Evolutionary conservation across 306 rosid genomes (phyloP).

Genomic region (Neltuma alba): DNA sequence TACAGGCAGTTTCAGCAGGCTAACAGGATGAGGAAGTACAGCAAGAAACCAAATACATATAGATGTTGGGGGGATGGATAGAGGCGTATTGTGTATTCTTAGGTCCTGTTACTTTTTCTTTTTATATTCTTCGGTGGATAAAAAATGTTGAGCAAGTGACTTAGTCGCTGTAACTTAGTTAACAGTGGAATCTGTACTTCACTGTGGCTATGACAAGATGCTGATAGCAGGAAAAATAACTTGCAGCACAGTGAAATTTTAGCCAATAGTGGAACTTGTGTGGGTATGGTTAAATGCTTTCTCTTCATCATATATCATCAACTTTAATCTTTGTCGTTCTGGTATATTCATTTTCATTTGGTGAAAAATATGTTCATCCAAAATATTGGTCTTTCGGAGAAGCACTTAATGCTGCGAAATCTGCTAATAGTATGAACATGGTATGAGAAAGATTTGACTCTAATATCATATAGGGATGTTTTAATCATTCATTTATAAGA

Average conservation of each 20-base stretch:
- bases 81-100: conserved; percentile 32
- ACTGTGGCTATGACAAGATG: neutral
- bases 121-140: neutral
- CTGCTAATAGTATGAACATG: neutral
- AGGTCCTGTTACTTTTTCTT: conserved; percentile 8
- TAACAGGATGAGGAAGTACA: conserved; percentile 7
- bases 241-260: conserved; percentile 4
- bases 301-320: neutral
- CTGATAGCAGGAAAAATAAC: neutral
- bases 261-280: neutral
- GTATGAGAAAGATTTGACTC: neutral
- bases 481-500: neutral
- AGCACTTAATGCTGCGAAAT: neutral
- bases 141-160: conserved; percentile 12
- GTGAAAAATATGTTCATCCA: too few relatives aligned
- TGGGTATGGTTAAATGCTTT: neutral
- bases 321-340: neutral
- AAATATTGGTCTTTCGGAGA: neutral
- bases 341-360: neutral
- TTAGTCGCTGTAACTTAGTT: neutral
- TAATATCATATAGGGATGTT: too few relatives aligned
- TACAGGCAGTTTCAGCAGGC: conserved; percentile 7
- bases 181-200: neutral
- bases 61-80: conserved; percentile 31
- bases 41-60: conserved; percentile 18